Base-by-base conservation (phyloP, 2,329 filamentous ascomycete genomes). In the Exophiala viscosa region DNA sequence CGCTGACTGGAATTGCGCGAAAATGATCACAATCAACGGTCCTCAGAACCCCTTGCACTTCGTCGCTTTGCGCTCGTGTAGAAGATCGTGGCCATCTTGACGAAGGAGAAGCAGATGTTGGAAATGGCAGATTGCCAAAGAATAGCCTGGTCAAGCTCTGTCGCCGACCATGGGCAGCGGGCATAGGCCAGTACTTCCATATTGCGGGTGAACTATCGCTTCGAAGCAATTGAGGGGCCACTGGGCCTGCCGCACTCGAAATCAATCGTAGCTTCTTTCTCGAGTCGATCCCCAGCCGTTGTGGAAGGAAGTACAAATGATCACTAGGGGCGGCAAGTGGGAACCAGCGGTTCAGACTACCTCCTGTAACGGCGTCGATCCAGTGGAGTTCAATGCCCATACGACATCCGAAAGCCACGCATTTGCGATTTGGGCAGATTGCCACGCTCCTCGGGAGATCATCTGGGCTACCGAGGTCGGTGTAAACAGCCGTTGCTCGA, bases 381-480 rank as follows among this genome's bases (percentile, higher is more conserved):
- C 81, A 87, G 63, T 85, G 82, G 35, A 86, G 69, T 62, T 86
- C 83, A 47, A 86, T 80, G 1, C 83, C 80, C 6, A 76, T 73
- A 10, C 77, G 76, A 57, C 81, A 85, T 11, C 84, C 84, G 69
- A 86, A 87, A 7, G 82, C 83, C 32, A 85, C 79, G 59, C 82
- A 85, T 45, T 77, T 76, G 41, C 81, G 75, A 52, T 83, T 79
- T n/a, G 83, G 83, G 59, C 80, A 85, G 32, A 87, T 79, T 0
- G 83, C 79, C 8, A 86, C 77, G 35, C 81, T 84, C n/a, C 80
- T 76, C 10, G 84, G 84, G 13, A 80, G 80, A 57, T 86, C 82
- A 48, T 85, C 78, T 34, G 77, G 68, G 1, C 77, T 81, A 62
- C 83, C 85, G 36, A 87, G 63, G 55, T 79, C 73, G 36, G 75